Evolutionary conservation across 345 rosid genomes (phyloP).

Genomic region (Eucalyptus dawsonii): DNA sequence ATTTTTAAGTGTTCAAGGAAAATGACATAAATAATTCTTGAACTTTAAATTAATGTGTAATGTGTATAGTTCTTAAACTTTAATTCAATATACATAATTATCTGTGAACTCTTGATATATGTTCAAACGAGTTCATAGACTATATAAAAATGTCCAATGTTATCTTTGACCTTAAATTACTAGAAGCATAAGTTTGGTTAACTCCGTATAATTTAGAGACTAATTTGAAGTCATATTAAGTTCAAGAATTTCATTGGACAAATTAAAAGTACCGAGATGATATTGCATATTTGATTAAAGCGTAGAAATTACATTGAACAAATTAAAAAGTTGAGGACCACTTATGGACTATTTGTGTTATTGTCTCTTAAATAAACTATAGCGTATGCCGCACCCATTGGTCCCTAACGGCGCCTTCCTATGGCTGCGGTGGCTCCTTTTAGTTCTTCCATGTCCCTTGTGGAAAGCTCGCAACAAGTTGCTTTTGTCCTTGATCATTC

Average conservation of each 20-base stretch:
- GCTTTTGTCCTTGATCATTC: not conserved
- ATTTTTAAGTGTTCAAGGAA: accelerated
- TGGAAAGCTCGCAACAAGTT: not conserved
- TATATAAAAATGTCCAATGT: too few relatives aligned
- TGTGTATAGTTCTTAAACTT: too few relatives aligned
- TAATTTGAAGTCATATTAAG: too few relatives aligned
- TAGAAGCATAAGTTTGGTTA: too few relatives aligned
- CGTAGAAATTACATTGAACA: accelerated
- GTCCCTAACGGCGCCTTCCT: not conserved
- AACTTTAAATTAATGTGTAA: accelerated
- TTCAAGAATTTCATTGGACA: too few relatives aligned
- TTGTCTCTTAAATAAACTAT: not conserved
- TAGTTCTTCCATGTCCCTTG: not conserved
- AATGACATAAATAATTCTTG: too few relatives aligned
- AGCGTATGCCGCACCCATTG: accelerated
- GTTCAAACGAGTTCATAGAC: accelerated
- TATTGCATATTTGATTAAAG: too few relatives aligned
- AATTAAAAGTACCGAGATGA: accelerated
- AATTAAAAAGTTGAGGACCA: accelerated
- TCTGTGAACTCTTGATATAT: accelerated
- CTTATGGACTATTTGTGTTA: not conserved
- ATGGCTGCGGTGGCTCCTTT: not conserved
- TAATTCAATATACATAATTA: too few relatives aligned
- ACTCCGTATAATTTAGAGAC: too few relatives aligned
- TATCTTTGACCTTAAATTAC: too few relatives aligned